Percentiles rank a stretch among this genome's conserved stretches.
phyloP scores from a whole-genome alignment of 1,139 yeast species.

The Debaryomyces subglobosus region DNA sequence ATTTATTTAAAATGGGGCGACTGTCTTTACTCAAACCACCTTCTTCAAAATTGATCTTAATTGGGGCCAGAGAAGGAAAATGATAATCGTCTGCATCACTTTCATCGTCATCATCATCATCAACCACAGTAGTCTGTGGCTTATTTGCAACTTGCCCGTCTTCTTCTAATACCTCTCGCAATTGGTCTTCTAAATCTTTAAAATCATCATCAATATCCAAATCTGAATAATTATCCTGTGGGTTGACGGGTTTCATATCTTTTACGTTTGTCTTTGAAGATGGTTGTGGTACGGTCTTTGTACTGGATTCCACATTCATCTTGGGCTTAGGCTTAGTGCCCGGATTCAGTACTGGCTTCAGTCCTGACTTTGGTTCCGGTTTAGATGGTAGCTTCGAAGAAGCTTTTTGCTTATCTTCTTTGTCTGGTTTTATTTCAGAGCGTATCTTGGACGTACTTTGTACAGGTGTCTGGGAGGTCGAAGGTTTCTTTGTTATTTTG shows the following conservation, averaged over 20 bases:
- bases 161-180: slow-evolving; percentile 45
- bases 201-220: slow-evolving; percentile 45
- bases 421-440: neutral
- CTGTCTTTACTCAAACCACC: slow-evolving; percentile 13
- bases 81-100: slow-evolving; percentile 31
- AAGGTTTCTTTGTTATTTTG: neutral
- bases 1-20: slow-evolving; percentile 16
- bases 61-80: slow-evolving; percentile 20
- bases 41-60: slow-evolving; percentile 28
- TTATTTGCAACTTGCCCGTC: slow-evolving; percentile 16
- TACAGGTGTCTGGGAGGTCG: neutral
- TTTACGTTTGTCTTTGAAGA: neutral
- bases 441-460: neutral
- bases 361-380: neutral
- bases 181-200: slow-evolving; percentile 48
- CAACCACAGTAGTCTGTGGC: neutral
- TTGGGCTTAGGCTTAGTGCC: neutral
- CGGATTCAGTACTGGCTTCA: neutral
- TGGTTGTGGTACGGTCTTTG: neutral
- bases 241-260: neutral
- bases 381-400: neutral
- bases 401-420: neutral
- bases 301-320: neutral
- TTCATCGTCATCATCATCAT: slow-evolving; percentile 25
- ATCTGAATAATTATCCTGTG: neutral